Percentiles rank a stretch among this genome's conserved stretches.
Evolutionary conservation across 1,284 basidiomycete genomes (phyloP).

Genomic region (Irpex rosettiformis): DNA sequence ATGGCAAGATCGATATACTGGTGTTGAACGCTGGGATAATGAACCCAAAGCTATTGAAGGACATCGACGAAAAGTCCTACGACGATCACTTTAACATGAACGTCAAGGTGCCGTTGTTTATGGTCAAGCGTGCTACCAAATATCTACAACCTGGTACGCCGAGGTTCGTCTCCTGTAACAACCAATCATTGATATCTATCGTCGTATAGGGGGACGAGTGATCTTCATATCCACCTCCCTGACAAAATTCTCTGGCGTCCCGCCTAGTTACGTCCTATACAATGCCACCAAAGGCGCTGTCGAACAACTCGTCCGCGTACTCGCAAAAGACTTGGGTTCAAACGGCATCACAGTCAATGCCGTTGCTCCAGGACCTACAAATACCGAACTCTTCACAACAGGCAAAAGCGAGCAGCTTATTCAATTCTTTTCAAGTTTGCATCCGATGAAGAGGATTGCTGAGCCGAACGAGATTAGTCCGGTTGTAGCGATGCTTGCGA

Average conservation of each 20-base stretch:
- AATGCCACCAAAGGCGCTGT: constrained; percentile 51
- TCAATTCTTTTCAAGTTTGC: constrained; percentile 39
- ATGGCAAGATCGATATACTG: constrained; percentile 50
- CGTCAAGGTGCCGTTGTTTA: constrained; percentile 52
- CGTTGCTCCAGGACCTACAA: constrained; percentile 47
- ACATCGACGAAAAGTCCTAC: constrained; percentile 44
- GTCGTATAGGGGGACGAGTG: constrained; percentile 46
- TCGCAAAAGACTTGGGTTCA: constrained; percentile 48
- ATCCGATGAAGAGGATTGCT: constrained; percentile 42
- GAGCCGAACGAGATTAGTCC: constrained; percentile 48
- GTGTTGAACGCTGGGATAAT: constrained; percentile 51
- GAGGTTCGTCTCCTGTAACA: background rate
- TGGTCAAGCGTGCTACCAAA: constrained; percentile 41
- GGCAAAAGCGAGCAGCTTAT: constrained; percentile 45
- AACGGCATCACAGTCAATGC: constrained; percentile 51
- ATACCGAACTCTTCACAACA: constrained; percentile 45
- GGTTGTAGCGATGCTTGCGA: constrained; percentile 45
- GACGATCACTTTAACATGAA: constrained; percentile 47
- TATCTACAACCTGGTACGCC: constrained; percentile 38
- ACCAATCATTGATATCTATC: background rate
- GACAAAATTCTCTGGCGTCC: constrained; percentile 38
- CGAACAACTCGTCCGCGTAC: constrained; percentile 50
- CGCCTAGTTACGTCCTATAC: constrained; percentile 48
- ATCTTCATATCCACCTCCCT: constrained; percentile 55
- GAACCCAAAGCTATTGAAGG: constrained; percentile 38